Percentiles rank a stretch among this genome's conserved stretches.
These are phyloP conservation scores for Entomortierella chlamydospora DNA, from an alignment of 192 early-diverging fungal species.

Conservation along the genomic window DNA sequence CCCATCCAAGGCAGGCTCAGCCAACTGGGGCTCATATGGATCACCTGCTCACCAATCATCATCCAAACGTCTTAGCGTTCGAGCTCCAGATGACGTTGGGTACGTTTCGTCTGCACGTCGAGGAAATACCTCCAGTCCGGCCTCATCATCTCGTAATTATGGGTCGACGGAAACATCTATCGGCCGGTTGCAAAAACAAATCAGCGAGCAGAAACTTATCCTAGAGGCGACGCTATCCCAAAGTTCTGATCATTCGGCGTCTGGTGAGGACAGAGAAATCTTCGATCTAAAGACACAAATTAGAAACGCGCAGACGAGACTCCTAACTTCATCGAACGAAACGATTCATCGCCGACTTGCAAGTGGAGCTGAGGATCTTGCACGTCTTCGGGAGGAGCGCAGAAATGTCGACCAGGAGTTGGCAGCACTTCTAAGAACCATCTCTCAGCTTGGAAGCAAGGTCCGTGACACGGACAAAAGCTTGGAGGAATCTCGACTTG, in stretches of 20 bases:
- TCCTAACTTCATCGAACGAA: constrained; percentile 33
- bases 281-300: constrained; percentile 56
- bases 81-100: constrained; percentile 52
- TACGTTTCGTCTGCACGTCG: constrained; percentile 54
- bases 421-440: constrained; percentile 39
- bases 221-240: constrained; percentile 48
- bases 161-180: constrained; percentile 31
- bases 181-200: constrained; percentile 49
- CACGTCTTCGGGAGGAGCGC: constrained; percentile 59
- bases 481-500: constrained; percentile 57
- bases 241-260: neutral
- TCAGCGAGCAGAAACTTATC: constrained; percentile 52
- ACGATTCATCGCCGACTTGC: constrained; percentile 31
- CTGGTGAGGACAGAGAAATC: constrained; percentile 56
- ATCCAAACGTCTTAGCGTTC: constrained; percentile 45
- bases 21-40: constrained; percentile 41
- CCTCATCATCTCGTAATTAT: constrained; percentile 12
- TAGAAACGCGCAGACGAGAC: constrained; percentile 50
- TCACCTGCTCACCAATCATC: constrained; percentile 23
- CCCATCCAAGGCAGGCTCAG: constrained; percentile 46
- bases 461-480: constrained; percentile 61
- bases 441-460: constrained; percentile 53
- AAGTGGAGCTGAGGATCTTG: constrained; percentile 56
- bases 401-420: constrained; percentile 61
- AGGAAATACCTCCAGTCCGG: constrained; percentile 26